Base-by-base conservation (phyloP, 495 filamentous ascomycete genomes). In the Geoglossum glabrum region DNA sequence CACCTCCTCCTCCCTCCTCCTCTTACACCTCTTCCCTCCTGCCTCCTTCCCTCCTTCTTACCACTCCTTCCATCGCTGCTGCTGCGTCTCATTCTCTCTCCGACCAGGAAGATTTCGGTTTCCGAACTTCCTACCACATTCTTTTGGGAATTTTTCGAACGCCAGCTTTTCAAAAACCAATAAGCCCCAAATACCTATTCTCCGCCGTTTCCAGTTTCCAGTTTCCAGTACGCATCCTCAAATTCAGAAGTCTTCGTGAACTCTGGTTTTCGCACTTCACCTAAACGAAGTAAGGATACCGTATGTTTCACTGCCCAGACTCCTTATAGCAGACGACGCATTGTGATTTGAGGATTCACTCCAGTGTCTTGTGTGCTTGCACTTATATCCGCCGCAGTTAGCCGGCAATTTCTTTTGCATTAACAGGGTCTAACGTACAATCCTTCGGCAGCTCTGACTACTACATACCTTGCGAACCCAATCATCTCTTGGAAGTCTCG, bases 401-500 rank as follows among this genome's bases (percentile, higher is more conserved):
- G n/a, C n/a, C n/a, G n/a, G n/a, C n/a, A 13, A 10, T 3, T 45
- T 17, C 13, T 6, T 28, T 2, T 27, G 25, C 3, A 27, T 52
- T 52, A 5, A 52, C 11, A 4, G 10, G 25, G 5, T 28, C 49
- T 52, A 52, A 52, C 49, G 30, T 52, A 9, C 26, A 3, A 3
- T 50, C 25, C 2, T 31, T 19, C 23, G 5, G 17, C 49, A 52
- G 49, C 15, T 52, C 49, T 26, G 23, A 52, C 49, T 1, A 26
- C 11, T 13, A 52, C 49, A 52, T 52, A 28, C 19, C 28, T 28
- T 52, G 28, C 49, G 25, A 19, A 23, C 17, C 30, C 28, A 21
- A 52, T 52, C 49, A 52, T 52, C 49, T 1, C 19, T 52, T n/a
- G 30, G 56, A 58, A 49, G 17, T 58, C 56, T 58, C 54, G 15